Evolutionary conservation across 208 protist species (phyloP), one percentile per base, ranked within the genome.

Genomic region (Trypanosoma lewisi): DNA sequence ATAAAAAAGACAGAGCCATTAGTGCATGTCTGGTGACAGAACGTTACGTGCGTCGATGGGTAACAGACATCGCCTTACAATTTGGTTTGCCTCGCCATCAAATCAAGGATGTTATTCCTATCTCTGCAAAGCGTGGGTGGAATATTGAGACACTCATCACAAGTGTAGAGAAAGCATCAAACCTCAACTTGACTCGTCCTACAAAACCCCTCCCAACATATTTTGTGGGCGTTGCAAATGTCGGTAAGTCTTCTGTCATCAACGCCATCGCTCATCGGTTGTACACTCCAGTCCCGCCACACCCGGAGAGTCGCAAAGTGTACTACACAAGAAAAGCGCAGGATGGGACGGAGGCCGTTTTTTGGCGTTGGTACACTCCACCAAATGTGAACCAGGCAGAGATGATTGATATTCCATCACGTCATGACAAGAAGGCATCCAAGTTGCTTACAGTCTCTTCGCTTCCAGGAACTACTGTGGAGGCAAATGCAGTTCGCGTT

Each of bases 221-320:
- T 67, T 89, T 96, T 63, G 83, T 94, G 25, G 91, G 91, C 7
- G 86, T 84, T 9, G 85, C 91, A 16, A 96, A 96, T 75, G 85
- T 92, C 12, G 91, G 91, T 19, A 96, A 96, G 87, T 96, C 91
- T 34, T 96, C 91, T n/a, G 74, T 96, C 23, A 87, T 96, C 49
- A 96, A 96, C 68, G 87, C 88, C 21, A 78, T 96, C 48, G 91
- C 91, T 27, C 87, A 94, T 54, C 63, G 91, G 57, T 69, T 96
- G 17, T 96, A 90, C 64, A 67, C 91, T 30, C 87, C 86, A 0
- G 78, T 90, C 65, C 88, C 88, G 14, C 91, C 91, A 4, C 91
- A 96, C 75, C 91, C 91, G 27, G 64, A 85, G 75, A 91, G 86
- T 73, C 82, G 71, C 25, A 94, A 94, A 66, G 79, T 95, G 28